Evolutionary conservation across 768 basidiomycete genomes (phyloP).

Genomic region (Pisolithus sp.): DNA sequence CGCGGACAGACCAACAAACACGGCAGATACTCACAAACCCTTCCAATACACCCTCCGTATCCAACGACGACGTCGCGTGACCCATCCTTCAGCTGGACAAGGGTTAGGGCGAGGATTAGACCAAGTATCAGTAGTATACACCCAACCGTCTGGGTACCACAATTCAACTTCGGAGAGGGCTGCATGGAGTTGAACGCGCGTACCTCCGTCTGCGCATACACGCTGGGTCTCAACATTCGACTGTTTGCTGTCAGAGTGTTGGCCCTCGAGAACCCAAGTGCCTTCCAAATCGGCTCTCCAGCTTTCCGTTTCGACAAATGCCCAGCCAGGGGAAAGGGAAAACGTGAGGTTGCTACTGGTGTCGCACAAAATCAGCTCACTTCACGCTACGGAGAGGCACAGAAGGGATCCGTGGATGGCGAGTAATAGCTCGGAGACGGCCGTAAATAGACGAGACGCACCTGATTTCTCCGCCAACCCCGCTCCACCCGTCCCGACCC

Average conservation of each 20-base stretch:
- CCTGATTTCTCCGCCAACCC: conserved; percentile 57
- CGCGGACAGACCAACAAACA: too few relatives aligned
- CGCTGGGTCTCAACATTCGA: conserved; percentile 4
- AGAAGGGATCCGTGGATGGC: not conserved
- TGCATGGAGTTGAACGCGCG: conserved; percentile 2
- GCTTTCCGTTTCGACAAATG: conserved; percentile 68
- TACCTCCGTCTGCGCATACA: conserved; percentile 23
- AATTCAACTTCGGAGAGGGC: not conserved
- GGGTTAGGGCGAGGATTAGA: conserved; percentile 37
- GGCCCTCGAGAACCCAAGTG: conserved; percentile 40
- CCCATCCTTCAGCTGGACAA: conserved; percentile 38
- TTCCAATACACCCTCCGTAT: conserved; percentile 49
- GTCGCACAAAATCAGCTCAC: conserved; percentile 4
- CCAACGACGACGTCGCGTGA: conserved; percentile 70
- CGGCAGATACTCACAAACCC: not conserved
- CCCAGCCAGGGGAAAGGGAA: conserved; percentile 67
- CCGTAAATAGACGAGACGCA: conserved; percentile 20
- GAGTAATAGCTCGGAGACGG: not conserved
- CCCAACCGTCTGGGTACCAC: conserved; percentile 58
- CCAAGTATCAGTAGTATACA: conserved; percentile 78
- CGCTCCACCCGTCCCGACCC: conserved; percentile 66
- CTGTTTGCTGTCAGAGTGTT: not conserved
- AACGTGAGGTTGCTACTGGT: conserved; percentile 76
- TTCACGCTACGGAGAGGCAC: too few relatives aligned
- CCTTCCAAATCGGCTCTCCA: conserved; percentile 65